Evolutionary conservation across 441 rosid species (phyloP).

Genomic region (Hura crepitans): DNA sequence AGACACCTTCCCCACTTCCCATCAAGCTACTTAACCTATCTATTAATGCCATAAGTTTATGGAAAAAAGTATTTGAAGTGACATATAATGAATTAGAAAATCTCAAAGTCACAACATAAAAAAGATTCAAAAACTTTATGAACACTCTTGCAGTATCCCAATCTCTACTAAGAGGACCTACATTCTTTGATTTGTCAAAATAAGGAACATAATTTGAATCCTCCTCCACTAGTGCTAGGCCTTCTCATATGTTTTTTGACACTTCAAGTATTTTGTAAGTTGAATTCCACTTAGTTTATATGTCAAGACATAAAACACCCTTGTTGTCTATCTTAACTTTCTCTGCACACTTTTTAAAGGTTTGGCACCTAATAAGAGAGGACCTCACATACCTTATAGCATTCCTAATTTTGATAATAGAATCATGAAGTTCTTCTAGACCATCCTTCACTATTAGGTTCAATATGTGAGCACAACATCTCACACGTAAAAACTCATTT

Average conservation of each 20-base stretch:
- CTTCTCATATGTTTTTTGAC: not conserved
- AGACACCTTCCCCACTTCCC: not conserved
- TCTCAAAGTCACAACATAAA: not conserved
- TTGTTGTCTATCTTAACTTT: not conserved
- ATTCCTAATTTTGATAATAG: too few relatives aligned
- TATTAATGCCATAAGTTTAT: not conserved
- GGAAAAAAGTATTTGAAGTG: not conserved
- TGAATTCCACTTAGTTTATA: constrained; percentile 11
- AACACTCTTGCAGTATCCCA: not conserved
- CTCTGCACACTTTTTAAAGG: not conserved
- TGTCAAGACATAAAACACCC: constrained; percentile 4
- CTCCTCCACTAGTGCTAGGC: not conserved
- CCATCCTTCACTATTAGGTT: not conserved
- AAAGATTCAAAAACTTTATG: not conserved
- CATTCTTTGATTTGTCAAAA: too few relatives aligned
- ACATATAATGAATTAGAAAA: not conserved
- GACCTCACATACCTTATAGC: too few relatives aligned
- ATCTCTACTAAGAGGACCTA: not conserved
- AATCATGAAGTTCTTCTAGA: too few relatives aligned
- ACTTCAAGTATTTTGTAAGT: constrained; percentile 16
- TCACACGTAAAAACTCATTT: not conserved
- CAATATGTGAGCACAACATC: not conserved
- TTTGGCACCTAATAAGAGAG: not conserved
- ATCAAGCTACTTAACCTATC: not conserved
- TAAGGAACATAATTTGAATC: not conserved